Evolutionary conservation across 768 basidiomycete species (phyloP).

Genomic region (Lactarius evosmus): DNA sequence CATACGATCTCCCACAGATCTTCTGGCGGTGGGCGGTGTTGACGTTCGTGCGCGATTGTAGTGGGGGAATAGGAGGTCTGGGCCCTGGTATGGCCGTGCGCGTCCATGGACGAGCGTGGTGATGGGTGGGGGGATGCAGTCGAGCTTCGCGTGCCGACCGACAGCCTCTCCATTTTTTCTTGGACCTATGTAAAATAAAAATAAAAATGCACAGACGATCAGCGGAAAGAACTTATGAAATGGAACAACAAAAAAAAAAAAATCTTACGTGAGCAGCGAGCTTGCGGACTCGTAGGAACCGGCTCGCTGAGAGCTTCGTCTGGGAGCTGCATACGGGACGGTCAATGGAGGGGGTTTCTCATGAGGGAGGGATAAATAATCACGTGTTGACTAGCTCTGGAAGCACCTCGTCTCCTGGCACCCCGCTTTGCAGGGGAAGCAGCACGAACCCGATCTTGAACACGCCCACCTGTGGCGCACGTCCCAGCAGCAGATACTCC

Average conservation of each 20-base stretch:
- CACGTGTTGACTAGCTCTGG: constrained; percentile 86
- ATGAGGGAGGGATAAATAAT: constrained; percentile 34
- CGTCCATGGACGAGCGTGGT: constrained; percentile 40
- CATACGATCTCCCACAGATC: constrained; percentile 86
- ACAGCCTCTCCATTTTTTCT: constrained; percentile 72
- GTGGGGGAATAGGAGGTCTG: constrained; percentile 23
- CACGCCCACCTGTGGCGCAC: constrained; percentile 47
- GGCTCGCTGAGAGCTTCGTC: constrained; percentile 84
- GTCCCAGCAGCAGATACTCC: constrained; percentile 78
- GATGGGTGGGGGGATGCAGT: constrained; percentile 17
- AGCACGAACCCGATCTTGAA: constrained; percentile 89
- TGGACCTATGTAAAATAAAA: constrained; percentile 54
- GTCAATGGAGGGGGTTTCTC: background rate
- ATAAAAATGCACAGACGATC: constrained; percentile 6
- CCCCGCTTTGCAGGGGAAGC: constrained; percentile 66
- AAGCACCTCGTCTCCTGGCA: constrained; percentile 55
- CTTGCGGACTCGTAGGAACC: constrained; percentile 82
- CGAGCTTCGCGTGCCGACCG: constrained; percentile 33
- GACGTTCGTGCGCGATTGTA: constrained; percentile 32
- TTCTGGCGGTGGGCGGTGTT: constrained; percentile 40
- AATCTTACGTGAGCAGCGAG: constrained; percentile 71
- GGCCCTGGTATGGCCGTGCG: constrained; percentile 25
- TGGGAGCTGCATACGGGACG: constrained; percentile 48
- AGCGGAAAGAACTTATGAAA: background rate
- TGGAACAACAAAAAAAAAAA: background rate